Percentiles rank a stretch among this genome's conserved stretches.
Conservation (phyloP, 2,329 filamentous ascomycete species). For the Colletotrichum gigasporum region DNA sequence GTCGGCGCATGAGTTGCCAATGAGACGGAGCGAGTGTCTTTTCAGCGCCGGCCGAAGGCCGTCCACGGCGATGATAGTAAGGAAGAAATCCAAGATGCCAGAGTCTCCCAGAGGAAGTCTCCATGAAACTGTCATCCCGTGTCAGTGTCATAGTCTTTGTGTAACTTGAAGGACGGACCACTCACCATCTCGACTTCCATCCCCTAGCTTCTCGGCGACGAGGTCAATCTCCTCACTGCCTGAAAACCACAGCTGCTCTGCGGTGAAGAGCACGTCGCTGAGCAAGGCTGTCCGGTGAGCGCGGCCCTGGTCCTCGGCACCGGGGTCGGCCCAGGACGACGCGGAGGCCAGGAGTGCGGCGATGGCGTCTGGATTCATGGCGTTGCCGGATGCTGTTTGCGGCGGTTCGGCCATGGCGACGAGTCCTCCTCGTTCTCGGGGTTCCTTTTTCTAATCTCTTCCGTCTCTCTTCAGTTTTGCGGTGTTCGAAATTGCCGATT, state of each 20-base stretch:
- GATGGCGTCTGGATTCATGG: constrained; percentile 13
- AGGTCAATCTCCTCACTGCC: constrained; percentile 52
- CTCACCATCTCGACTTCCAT: constrained; percentile 66
- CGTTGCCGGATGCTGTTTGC: not conserved
- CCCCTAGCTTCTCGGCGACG: constrained; percentile 61
- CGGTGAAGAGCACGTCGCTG: constrained; percentile 47
- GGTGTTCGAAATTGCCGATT: too few species aligned
- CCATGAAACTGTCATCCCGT: constrained; percentile 57
- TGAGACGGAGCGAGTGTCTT: constrained; percentile 64
- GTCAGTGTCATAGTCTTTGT: constrained; percentile 29
- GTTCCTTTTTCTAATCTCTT: too few species aligned
- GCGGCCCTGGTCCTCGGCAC: constrained; percentile 5
- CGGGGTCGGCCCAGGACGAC: constrained; percentile 13
- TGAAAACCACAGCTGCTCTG: constrained; percentile 51
- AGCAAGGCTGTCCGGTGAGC: constrained; percentile 8
- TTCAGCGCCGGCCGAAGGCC: constrained; percentile 53
- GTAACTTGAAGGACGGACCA: constrained; percentile 8
- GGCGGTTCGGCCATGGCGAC: constrained; percentile 3
- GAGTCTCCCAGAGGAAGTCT: constrained; percentile 66
- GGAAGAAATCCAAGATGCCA: constrained; percentile 65
- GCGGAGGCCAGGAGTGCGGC: constrained; percentile 12
- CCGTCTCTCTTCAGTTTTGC: too few species aligned
- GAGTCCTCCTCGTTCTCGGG: too few species aligned
- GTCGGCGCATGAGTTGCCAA: constrained; percentile 72
- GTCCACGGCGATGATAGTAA: constrained; percentile 53